Evolutionary conservation across 2,329 filamentous ascomycete genomes (phyloP), one percentile per base, ranked within the genome.

Genomic region (Penicillium sp.): DNA sequence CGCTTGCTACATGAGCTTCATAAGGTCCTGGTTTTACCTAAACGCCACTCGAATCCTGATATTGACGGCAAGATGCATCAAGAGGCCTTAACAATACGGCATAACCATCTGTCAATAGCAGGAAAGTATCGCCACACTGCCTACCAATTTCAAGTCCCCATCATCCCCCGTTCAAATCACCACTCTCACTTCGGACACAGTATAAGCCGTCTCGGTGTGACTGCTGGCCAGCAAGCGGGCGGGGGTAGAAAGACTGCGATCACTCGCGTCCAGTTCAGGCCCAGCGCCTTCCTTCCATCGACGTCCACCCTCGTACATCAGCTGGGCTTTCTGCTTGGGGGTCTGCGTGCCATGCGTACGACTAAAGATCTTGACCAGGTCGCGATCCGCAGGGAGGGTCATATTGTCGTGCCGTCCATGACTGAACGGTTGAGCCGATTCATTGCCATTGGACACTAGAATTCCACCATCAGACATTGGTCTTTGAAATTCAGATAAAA

Each of bases 201-300:
- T 74, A 67, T 70, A 81, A 33, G 81, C 77, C 43, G 80, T 78
- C 60, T 84, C 82, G 39, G 81, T 79, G 55, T 83, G 80, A 22
- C 78, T 73, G 54, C 86, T 79, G 0, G 80, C 81, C 57, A 70
- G 67, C 57, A 81, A 77, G 33, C 83, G 77, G 61, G 80, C 78
- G 19, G 80, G 77, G 35, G 80, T 87, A 4, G 81, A 83, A 6
- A 87, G 70, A 22, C 77, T 80, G 41, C 79, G 79, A 4, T 84
- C 84, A 41, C 79, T 81, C 46, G 78, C 75, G 56, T 85, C 84
- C 65, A 87, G 75, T 0, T 80, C 82, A 3, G 81, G 77, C 2
- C 85, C 85, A 61, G 84, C 74, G 22, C 76, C 74, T 50, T 74
- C 75, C 68, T 85, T 86, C 60, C 79, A 79, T 44, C 77, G 75